Conservation (phyloP, 2,329 filamentous ascomycete genomes). For the Cladosporium austrohemisphaericum region DNA sequence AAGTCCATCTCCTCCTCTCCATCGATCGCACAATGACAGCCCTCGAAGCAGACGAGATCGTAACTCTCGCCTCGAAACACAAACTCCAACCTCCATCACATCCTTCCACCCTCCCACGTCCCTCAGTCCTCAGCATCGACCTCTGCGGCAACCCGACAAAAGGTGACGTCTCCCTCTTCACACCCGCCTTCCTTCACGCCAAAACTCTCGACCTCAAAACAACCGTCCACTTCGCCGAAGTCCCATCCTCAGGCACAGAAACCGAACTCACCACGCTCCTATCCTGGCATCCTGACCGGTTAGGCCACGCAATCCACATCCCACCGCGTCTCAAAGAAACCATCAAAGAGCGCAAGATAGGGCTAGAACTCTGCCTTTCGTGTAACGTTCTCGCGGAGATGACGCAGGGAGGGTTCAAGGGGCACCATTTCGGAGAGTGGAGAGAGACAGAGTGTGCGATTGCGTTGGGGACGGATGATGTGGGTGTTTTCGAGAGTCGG, state of each 20-base stretch:
- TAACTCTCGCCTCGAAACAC: slow-evolving; percentile 56
- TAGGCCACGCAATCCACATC: slow-evolving; percentile 78
- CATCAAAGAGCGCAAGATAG: slow-evolving; percentile 54
- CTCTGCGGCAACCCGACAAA: slow-evolving; percentile 71
- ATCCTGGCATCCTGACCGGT: slow-evolving; percentile 60
- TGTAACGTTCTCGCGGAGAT: slow-evolving; percentile 77
- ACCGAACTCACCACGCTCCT: slow-evolving; percentile 63
- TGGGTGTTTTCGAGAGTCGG: slow-evolving; percentile 73
- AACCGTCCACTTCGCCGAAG: slow-evolving; percentile 77
- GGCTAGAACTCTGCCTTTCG: slow-evolving; percentile 72
- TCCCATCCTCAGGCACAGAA: slow-evolving; percentile 52
- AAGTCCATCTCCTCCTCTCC: slow-evolving; percentile 66
- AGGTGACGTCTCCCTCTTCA: slow-evolving; percentile 59
- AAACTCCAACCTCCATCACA: neutral
- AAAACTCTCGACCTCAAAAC: slow-evolving; percentile 55
- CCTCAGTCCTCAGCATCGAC: slow-evolving; percentile 74
- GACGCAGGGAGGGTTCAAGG: slow-evolving; percentile 60
- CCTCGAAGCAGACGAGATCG: slow-evolving; percentile 58
- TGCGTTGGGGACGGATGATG: slow-evolving; percentile 76
- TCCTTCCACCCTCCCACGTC: neutral
- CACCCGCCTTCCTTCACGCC: slow-evolving; percentile 56
- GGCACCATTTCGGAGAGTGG: slow-evolving; percentile 79
- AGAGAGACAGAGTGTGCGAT: slow-evolving; percentile 55
- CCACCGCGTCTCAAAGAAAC: slow-evolving; percentile 56
- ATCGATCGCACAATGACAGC: slow-evolving; percentile 64